Evolutionary conservation across 495 filamentous ascomycete species (phyloP), one percentile per base, ranked within the genome.

Genomic region (Gamarada debralockiae): DNA sequence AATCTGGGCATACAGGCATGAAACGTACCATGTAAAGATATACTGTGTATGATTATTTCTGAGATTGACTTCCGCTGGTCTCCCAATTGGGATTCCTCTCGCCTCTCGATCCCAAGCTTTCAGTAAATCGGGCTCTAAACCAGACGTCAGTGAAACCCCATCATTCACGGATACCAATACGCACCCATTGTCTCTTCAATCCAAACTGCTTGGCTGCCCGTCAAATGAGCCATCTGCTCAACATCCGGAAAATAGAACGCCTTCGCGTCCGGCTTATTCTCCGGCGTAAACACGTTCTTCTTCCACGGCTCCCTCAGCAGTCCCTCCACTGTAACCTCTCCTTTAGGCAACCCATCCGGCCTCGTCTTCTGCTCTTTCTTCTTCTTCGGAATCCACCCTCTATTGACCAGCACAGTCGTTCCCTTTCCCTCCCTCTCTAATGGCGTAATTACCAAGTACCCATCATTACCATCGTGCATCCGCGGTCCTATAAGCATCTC

Each of bases 161-260:
- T 33, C 40, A 49, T 50, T n/a, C 24, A 49, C 13, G n/a, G 23
- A 29, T 24, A 31, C 25, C 15, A 31, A 15, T 14, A 52, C 75
- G 8, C 63, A 95, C 91, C 78, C 87, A 95, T 95, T 53, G 92
- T 98, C 75, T 93, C 84, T 71, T 98, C 95, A 65, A 98, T 74
- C 92, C 90, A 96, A 48, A 98, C 86, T 5, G 90, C 74, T 73
- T 95, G 88, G 57, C 86, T 90, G 1, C 87, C 90, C 38, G 84
- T 84, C 60, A 90, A 69, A 36, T 73, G 73, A n/a, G 93, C 93
- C 93, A 98, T 98, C 74, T 96, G 78, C 60, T 80, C 66, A 39
- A 98, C 86, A 67, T 97, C 95, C 1, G 93, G 92, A 58, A 97
- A 98, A 68, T 96, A 93, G 63, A 93, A 98, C 70, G 88, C 86